Base-by-base conservation (phyloP, 139 green algal genomes). In the Chlamydomonas schloesseri region DNA sequence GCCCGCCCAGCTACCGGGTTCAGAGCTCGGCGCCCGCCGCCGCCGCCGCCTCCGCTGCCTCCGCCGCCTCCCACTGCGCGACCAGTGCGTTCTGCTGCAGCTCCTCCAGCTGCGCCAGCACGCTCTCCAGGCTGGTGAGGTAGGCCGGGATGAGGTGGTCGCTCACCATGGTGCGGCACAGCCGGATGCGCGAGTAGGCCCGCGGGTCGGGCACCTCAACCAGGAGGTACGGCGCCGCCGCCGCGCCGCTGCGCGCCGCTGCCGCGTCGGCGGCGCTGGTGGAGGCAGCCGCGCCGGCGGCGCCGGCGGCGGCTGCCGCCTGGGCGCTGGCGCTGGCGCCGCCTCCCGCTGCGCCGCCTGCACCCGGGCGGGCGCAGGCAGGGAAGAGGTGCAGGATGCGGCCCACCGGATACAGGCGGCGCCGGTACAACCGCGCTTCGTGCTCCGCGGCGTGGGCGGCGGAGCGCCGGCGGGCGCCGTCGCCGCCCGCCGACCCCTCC, bases 361-460 rank as follows among this genome's bases (percentile, higher is more conserved):
- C 3, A 14, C 37, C 58, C 58, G 36, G 31, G n/a, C 83, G 1
- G 31, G 80, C 80, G 36, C 4, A 50, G 1, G 65, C n/a, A 21
- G 96, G 96, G 65, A 98, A 92, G 34, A 98, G 84, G 83, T 98
- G 96, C 70, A 98, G 76, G 29, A 98, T 94, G 17, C 94, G 85
- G 34, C 96, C 96, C 21, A 95, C 95, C 23, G 96, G 96, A 83
- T 96, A 97, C 69, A 96, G 90, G 46, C 88, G 58, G 31, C 93
- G 92, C 33, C 37, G 70, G 53, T 71, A 74, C 13, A 84, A 36
- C 34, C 72, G 67, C 69, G 46, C 47, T n/a, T 65, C 68, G 6
- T 83, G 24, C 34, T 83, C 69, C 1, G 53, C 26, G n/a, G 84
- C 33, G 0, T 70, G 34, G 36, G 81, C 62, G 29, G 79, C 77